phyloP scores from a whole-genome alignment of 2,329 filamentous ascomycete species.

The Tolypocladium ophioglossoides region DNA sequence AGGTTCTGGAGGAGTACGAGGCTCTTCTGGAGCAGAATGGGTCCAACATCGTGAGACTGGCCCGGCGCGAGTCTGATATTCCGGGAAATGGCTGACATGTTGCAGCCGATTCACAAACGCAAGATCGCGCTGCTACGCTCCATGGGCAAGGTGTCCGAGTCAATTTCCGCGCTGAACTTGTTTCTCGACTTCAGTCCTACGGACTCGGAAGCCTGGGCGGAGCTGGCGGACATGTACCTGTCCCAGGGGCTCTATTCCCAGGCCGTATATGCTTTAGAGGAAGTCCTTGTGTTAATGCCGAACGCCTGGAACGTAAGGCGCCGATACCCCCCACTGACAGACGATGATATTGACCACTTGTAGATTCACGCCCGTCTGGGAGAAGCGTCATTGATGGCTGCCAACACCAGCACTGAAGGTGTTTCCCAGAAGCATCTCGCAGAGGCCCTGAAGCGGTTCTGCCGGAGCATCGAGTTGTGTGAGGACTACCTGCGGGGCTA shows the following conservation, averaged over 20 bases:
- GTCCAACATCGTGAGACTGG: conserved; percentile 60
- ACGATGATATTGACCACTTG: conserved; percentile 9
- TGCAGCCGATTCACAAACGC: conserved; percentile 75
- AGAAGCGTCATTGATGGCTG: conserved; percentile 68
- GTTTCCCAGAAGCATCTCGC: conserved; percentile 44
- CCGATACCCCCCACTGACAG: background rate
- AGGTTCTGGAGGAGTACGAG: conserved; percentile 69
- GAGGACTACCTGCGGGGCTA: conserved; percentile 87
- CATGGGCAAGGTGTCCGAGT: conserved; percentile 59
- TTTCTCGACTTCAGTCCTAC: conserved; percentile 78
- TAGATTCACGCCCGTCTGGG: conserved; percentile 81
- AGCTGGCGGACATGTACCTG: conserved; percentile 80
- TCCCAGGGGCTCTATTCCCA: conserved; percentile 69
- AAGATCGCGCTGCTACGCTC: conserved; percentile 70
- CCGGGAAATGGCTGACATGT: conserved; percentile 11
- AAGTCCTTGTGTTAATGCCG: conserved; percentile 75
- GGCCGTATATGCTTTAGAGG: conserved; percentile 80
- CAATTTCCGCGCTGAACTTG: conserved; percentile 61
- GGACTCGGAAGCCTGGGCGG: conserved; percentile 88
- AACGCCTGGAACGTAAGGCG: conserved; percentile 86
- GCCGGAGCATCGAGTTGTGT: conserved; percentile 84
- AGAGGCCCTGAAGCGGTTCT: conserved; percentile 75
- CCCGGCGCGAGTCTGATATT: background rate
- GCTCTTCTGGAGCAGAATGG: conserved; percentile 61
- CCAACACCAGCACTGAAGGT: conserved; percentile 30